phyloP scores from a whole-genome alignment of 2,329 filamentous ascomycete genomes.

The Chaetomiaceae sp. region DNA sequence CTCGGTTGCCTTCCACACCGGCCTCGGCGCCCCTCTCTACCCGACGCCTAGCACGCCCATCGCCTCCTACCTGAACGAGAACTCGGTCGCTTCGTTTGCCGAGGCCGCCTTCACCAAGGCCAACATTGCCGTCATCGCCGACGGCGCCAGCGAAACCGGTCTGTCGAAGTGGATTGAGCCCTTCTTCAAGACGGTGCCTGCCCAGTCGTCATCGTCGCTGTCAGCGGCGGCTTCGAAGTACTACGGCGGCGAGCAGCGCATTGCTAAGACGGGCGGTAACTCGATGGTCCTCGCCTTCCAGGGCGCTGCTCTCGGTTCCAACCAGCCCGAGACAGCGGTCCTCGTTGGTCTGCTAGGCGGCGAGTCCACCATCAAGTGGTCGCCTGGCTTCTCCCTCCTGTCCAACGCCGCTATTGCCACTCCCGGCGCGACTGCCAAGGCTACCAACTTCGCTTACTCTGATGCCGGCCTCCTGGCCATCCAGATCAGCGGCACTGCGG shows the following conservation, averaged over 20 bases:
- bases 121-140: constrained; percentile 88
- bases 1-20: constrained; percentile 83
- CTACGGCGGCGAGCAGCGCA: constrained; percentile 91
- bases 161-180: constrained; percentile 86
- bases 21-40: constrained; percentile 75
- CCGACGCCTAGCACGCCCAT: constrained; percentile 68
- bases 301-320: constrained; percentile 72
- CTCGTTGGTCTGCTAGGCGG: constrained; percentile 87
- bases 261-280: constrained; percentile 71
- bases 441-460: constrained; percentile 81
- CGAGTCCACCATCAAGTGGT: constrained; percentile 91
- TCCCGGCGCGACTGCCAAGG: constrained; percentile 63
- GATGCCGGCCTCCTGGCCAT: constrained; percentile 88
- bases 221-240: constrained; percentile 71
- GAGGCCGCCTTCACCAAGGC: constrained; percentile 77
- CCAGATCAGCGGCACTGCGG: constrained; percentile 70
- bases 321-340: constrained; percentile 87
- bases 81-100: constrained; percentile 71
- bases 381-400: constrained; percentile 84
- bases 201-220: constrained; percentile 48
- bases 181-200: constrained; percentile 75
- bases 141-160: constrained; percentile 72
- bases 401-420: constrained; percentile 69
- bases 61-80: constrained; percentile 74
- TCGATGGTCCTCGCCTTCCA: constrained; percentile 88